Evolutionary conservation across 306 rosid genomes (phyloP), one percentile per base, ranked within the genome.

Genomic region (Vigna radiata): DNA sequence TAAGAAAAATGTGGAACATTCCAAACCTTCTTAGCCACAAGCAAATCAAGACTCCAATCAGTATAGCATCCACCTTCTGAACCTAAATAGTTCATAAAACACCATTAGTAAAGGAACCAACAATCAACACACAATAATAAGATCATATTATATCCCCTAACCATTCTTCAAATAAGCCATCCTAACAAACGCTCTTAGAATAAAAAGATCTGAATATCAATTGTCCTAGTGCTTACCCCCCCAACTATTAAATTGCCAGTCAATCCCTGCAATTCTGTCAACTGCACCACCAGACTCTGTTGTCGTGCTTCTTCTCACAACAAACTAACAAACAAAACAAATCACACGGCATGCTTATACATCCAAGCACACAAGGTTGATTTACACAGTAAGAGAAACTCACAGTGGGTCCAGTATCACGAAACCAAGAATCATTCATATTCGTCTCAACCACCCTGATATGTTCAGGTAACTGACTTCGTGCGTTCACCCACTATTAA

Each of bases 171-270:
- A n/a, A n/a, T n/a, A n/a, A n/a, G n/a, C n/a, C n/a, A n/a, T n/a
- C n/a, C n/a, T n/a, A n/a, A 46, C 68, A 44, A 70, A 56, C 60
- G 31, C 76, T 74, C 6, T 18, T 36, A 23, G 25, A 46, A 29
- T 52, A 37, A 27, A 43, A 43, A 14, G 11, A 66, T 54, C 41
- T 8, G 15, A 60, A 61, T 17, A 66, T 27, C 55, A 78, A 77
- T 17, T 29, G 49, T 49, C 17, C 10, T 8, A 41, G 61, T 58
- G 50, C 86, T 73, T 83, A 92, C 99, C 97, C 80, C 97, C 99
- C 99, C 99, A 95, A 39, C 97, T 83, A 84, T 95, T 95, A 77
- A 95, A 95, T 36, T 14, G 69, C 99, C 99, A 95, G 79, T 92
- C 97, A 83, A 92, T 92, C 77, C 99, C 97, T 0, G 99, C 97